Evolutionary conservation across 768 basidiomycete species (phyloP), one percentile per base, ranked within the genome.

Genomic region (Pilatotrama ljubarskyi): DNA sequence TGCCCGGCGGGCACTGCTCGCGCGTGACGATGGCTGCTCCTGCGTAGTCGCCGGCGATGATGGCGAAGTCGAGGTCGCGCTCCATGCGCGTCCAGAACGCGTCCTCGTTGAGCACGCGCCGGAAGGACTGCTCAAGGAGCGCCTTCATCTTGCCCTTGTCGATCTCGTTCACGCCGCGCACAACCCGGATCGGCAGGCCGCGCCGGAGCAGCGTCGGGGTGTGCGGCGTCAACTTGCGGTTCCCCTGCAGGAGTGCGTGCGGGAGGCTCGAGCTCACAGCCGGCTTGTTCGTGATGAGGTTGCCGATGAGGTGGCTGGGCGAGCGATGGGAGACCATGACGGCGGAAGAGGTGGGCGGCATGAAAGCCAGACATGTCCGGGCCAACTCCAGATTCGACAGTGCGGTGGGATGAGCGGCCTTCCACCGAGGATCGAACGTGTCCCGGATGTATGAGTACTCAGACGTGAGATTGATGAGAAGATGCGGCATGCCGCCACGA

Each of bases 251-350:
- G 17, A 98, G 80, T 6, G 96, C 93, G 67, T 97, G 94, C 44
- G 97, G 95, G 35, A 99, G 82, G 66, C 93, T 95, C 2, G 95
- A 96, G 67, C 93, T 95, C 60, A 96, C 86, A 8, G 93, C 94
- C 2, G 97, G 97, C 70, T 95, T 96, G 73, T 99, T 99, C 32
- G 96, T 99, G 70, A 99, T 95, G 25, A 99, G 82, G 74, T 98
- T 98, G 46, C 86, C 96, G 67, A 99, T 98, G 62, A 99, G 84
- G 2, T 93, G 93, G 61, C 92, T 93, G 0, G 95, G 91, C 1
- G 95, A 96, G 50, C 95, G 92, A 76, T 99, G 97, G 14, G 94
- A 96, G 49, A 98, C 97, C 86, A 99, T 91, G 64, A 98, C 81
- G 13, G 95, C 97, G 15, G 95, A 97, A 1, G 96, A 93, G 2